phyloP scores from a whole-genome alignment of 2,329 filamentous ascomycete species.

The Aspergillus bombycis region DNA sequence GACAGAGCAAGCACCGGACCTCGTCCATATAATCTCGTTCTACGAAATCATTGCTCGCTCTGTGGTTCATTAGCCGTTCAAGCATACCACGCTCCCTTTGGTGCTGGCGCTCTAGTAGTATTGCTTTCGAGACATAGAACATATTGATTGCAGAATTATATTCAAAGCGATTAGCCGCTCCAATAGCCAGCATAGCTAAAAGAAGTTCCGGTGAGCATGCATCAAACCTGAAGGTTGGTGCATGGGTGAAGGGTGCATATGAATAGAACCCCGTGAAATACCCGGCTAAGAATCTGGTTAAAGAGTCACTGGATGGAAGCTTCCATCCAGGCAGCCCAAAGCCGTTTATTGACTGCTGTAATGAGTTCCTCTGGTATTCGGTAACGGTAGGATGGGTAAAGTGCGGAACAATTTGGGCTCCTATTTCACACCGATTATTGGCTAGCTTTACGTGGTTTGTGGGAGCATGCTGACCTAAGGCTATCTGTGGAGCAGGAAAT shows the following conservation, averaged over 20 bases:
- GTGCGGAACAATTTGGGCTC: background rate
- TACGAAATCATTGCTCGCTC: too few relatives aligned
- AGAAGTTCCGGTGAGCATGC: constrained; percentile 9
- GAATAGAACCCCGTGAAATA: constrained; percentile 15
- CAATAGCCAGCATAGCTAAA: constrained; percentile 11
- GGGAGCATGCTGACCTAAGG: background rate
- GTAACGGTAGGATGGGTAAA: background rate
- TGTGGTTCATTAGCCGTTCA: background rate
- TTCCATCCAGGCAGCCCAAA: background rate
- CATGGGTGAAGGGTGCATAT: constrained; percentile 9
- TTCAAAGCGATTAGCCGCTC: background rate
- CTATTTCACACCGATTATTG: background rate
- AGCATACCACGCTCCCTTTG: background rate
- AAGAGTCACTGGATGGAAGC: constrained; percentile 4
- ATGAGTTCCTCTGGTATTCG: background rate
- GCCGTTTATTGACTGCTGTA: background rate
- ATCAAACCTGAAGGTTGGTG: constrained; percentile 8
- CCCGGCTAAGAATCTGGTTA: constrained; percentile 10
- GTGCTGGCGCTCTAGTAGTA: constrained; percentile 2
- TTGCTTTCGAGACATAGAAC: constrained; percentile 7
- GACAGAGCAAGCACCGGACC: constrained; percentile 9
- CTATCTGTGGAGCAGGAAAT: background rate
- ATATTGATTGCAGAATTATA: background rate
- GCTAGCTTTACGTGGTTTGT: background rate
- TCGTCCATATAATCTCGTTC: constrained; percentile 8